phyloP scores from a whole-genome alignment of 2,329 filamentous ascomycete species.

The Exophiala bonariae region DNA sequence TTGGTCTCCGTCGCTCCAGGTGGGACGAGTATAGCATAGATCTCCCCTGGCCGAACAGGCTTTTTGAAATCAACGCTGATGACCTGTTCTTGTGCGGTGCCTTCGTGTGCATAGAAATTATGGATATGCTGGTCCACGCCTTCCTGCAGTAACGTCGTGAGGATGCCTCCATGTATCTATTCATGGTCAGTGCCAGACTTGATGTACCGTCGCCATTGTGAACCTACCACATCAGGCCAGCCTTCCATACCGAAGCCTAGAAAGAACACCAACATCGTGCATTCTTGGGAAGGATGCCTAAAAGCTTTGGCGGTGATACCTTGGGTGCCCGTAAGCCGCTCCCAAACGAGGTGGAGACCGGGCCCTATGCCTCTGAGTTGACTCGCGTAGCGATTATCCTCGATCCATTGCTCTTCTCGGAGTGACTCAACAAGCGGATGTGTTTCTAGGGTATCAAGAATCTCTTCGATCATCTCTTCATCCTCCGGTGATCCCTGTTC shows the following conservation, averaged over 20 bases:
- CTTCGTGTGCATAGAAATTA: slow-evolving; percentile 18
- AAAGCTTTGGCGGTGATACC: slow-evolving; percentile 54
- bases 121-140: slow-evolving; percentile 50
- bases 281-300: slow-evolving; percentile 60
- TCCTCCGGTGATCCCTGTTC: slow-evolving; percentile 39
- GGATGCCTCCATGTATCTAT: slow-evolving; percentile 62
- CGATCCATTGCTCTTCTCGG: slow-evolving; percentile 37
- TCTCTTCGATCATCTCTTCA: slow-evolving; percentile 29
- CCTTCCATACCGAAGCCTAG: slow-evolving; percentile 61
- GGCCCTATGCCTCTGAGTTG: neutral
- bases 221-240: slow-evolving; percentile 64
- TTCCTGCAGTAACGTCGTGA: slow-evolving; percentile 70
- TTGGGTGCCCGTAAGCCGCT: slow-evolving; percentile 40
- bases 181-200: slow-evolving; percentile 4
- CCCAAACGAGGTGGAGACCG: slow-evolving; percentile 36
- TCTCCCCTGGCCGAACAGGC: slow-evolving; percentile 59
- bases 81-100: slow-evolving; percentile 50
- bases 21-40: slow-evolving; percentile 58
- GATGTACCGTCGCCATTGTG: neutral
- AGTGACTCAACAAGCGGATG: slow-evolving; percentile 40
- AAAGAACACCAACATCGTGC: slow-evolving; percentile 66
- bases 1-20: slow-evolving; percentile 33
- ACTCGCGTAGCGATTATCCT: slow-evolving; percentile 34
- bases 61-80: slow-evolving; percentile 65
- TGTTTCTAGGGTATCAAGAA: slow-evolving; percentile 35